Base-by-base conservation (phyloP, 352 stramenopile genomes). In the Pythium utonaiense region DNA sequence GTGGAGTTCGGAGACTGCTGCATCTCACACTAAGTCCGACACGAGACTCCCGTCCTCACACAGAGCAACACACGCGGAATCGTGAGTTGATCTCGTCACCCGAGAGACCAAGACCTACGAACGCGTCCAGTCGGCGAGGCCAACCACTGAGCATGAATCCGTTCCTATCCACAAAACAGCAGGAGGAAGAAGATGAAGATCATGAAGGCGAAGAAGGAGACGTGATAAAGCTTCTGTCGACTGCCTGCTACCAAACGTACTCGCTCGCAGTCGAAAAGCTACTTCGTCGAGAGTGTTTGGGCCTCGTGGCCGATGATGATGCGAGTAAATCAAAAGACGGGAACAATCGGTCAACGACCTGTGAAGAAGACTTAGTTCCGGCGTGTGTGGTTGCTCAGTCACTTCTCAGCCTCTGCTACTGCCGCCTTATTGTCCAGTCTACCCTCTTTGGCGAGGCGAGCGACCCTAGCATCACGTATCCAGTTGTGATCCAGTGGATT, bases 351-450 rank as follows among this genome's bases (percentile, higher is more conserved):
- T 47, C 40, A 3, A 16, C 40, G 2, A 27, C 22, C 8, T 8
- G 19, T 16, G 49, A 60, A 10, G 56, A 69, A 19, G 62, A 69
- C 44, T 27, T 61, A 24, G 17, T 62, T 12, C 62, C 62, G 10
- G 62, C 50, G 17, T 57, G 30, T 6, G 10, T 69, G 8, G 16
- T 69, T 0, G 27, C 10, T 12, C 47, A 62, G 28, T 60, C 62
- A 3, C 16, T 62, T 8, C 33, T 64, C 2, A 58, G 44, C 34
- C 24, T 61, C 6, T 45, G 41, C 7, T 64, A 64, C 21, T 47
- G 50, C 10, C 62, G 62, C 16, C n/a, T 62, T 5, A 30, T 62
- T 6, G 13, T 19, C 0, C 41, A 64, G 22, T 25, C 56, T 2
- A 4, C 64, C 14, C 22, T 61, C 19, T 64, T 68, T 33, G 36